Evolutionary conservation across 495 filamentous ascomycete species (phyloP).

Genomic region (Penicillium mononematosum): DNA sequence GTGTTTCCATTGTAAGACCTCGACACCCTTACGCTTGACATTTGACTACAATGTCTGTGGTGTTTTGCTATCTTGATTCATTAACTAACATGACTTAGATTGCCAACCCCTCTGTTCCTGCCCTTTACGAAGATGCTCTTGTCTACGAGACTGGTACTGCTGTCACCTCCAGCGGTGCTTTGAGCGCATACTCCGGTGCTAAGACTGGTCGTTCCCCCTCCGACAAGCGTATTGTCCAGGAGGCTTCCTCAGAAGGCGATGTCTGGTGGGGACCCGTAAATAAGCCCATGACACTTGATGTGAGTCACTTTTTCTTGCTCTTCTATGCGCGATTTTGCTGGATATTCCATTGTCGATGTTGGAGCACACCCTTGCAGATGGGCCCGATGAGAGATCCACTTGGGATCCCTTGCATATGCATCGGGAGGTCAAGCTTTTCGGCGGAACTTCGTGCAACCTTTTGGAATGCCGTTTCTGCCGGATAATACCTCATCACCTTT

Average conservation of each 20-base stretch:
- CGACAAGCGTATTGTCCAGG: slow-evolving; percentile 96
- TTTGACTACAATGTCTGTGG: slow-evolving; percentile 9
- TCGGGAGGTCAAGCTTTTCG: slow-evolving; percentile 38
- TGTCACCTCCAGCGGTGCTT: slow-evolving; percentile 90
- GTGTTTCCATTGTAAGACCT: slow-evolving; percentile 84
- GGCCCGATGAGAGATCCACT: slow-evolving; percentile 23
- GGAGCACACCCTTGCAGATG: slow-evolving; percentile 33
- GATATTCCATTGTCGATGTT: slow-evolving; percentile 15
- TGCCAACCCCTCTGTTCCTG: slow-evolving; percentile 85
- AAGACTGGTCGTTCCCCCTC: slow-evolving; percentile 96
- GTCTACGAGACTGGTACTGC: slow-evolving; percentile 98
- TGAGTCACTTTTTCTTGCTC: slow-evolving; percentile 52
- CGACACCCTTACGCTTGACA: slow-evolving; percentile 7
- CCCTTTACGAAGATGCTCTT: slow-evolving; percentile 97
- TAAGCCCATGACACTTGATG: slow-evolving; percentile 97
- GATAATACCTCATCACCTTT: not conserved
- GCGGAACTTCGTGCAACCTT: slow-evolving; percentile 16
- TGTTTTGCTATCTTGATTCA: slow-evolving; percentile 2
- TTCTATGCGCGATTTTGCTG: slow-evolving; percentile 24
- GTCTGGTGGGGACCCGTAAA: slow-evolving; percentile 99
- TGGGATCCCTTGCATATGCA: slow-evolving; percentile 31
- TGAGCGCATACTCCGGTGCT: slow-evolving; percentile 95
- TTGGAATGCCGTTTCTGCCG: slow-evolving; percentile 6
- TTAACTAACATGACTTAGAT: slow-evolving; percentile 53
- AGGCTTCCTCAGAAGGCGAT: slow-evolving; percentile 81